Evolutionary conservation across 345 rosid genomes (phyloP), one percentile per base, ranked within the genome.

Genomic region (Brassica juncea): DNA sequence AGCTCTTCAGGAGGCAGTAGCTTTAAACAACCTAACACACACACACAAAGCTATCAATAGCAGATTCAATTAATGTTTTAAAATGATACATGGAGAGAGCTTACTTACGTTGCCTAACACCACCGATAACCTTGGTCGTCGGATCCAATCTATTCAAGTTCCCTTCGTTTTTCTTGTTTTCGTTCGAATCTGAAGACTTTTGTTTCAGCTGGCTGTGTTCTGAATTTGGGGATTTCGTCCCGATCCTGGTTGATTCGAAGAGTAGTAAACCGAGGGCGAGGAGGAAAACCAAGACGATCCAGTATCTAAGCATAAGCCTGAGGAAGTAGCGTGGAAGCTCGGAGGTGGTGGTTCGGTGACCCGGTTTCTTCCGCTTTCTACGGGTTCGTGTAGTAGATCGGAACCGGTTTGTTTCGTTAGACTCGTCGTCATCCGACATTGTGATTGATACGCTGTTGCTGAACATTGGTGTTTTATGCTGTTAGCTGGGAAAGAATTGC

Each of bases 381-480:
- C 97, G 87, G 69, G 81, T 85, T 8, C 94, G 94, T 19, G 19
- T 19, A 65, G 63, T 85, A 0, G 65, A 15, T 0, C 93, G 92
- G 89, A 82, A 80, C 69, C 93, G 87, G 28, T 88, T 85, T 39
- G 60, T 81, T 23, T 89, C 98, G 70, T 86, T 91, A 1, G 87
- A 57, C 7, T 92, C 98, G 0, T 92, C 98, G 0, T 92, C 98
- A 71, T 94, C 97, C 0, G 97, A 87, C 8, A 92, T 86, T 8
- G 90, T 74, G 81, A 94, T 89, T 44, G 91, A 78, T 32, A 89
- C 72, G 82, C 84, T 76, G 75, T 75, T 84, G 78, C 35, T 81
- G 59, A 71, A 71, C 25, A 64, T 66, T 66, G 2, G 31, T 49
- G 64, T 27, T 9, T 1, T 23, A 21, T 19, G 27, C 27, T 57